Evolutionary conservation across 805 yeast species (phyloP).

Genomic region (Starmerella apicola): DNA sequence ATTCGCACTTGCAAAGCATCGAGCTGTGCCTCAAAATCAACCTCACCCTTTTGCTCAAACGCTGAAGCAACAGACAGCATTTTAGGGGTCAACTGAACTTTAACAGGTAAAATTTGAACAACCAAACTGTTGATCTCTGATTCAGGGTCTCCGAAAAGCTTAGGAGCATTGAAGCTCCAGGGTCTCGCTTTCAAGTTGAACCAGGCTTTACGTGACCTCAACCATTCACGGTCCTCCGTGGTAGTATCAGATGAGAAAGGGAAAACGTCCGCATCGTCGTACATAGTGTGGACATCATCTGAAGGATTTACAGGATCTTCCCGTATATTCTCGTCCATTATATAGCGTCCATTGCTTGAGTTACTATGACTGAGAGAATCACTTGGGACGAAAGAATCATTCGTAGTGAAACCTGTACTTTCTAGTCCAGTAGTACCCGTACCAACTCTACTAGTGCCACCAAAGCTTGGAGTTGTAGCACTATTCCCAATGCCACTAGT

Average conservation of each 20-base stretch:
- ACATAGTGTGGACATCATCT: not conserved
- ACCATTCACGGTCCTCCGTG: conserved; percentile 4
- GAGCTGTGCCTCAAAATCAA: conserved; percentile 38
- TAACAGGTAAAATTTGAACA: conserved; percentile 41
- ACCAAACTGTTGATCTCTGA: conserved; percentile 38
- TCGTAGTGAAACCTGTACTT: not conserved
- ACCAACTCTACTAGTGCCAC: not conserved
- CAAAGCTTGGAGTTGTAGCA: not conserved
- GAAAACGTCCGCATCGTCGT: conserved; percentile 4
- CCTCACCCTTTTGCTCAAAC: conserved; percentile 29
- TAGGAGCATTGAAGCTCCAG: conserved; percentile 21
- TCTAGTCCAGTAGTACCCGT: not conserved
- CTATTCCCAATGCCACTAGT: not conserved
- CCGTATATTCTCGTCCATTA: not conserved
- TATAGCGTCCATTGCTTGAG: not conserved
- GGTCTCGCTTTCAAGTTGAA: conserved; percentile 10
- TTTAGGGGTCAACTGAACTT: conserved; percentile 37
- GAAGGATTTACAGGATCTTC: not conserved
- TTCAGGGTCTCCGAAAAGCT: conserved; percentile 33
- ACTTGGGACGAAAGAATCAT: not conserved
- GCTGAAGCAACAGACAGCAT: conserved; percentile 32
- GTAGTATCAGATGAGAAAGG: conserved; percentile 8
- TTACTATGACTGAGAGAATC: not conserved
- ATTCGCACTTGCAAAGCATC: conserved; percentile 57
- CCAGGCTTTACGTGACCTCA: not conserved